These are phyloP conservation scores for Fusarium coffeatum DNA, from an alignment of 2,329 filamentous ascomycete species.

Conservation along the genomic window DNA sequence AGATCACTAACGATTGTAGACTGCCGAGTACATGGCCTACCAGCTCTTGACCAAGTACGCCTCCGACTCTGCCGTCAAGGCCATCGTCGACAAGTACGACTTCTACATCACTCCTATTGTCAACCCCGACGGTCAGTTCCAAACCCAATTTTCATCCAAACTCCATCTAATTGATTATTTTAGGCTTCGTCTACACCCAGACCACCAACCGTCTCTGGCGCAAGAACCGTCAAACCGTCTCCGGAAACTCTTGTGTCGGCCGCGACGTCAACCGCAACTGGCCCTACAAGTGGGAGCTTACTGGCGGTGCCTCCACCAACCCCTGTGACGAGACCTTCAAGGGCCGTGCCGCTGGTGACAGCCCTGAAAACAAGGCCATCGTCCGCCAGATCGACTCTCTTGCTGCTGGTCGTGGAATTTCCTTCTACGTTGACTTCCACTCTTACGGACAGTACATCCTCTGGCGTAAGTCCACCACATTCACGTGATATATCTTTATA, in stretches of 20 bases:
- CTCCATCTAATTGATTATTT: not conserved
- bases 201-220: constrained; percentile 69
- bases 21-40: constrained; percentile 32
- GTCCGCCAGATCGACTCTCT: constrained; percentile 46
- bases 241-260: constrained; percentile 59
- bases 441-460: constrained; percentile 71
- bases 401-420: constrained; percentile 57
- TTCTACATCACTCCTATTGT: constrained; percentile 73
- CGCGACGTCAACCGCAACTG: constrained; percentile 71
- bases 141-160: rapidly evolving
- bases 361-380: constrained; percentile 64
- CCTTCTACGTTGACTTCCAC: constrained; percentile 74
- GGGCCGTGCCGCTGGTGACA: constrained; percentile 57
- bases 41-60: constrained; percentile 35
- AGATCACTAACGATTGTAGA: not conserved
- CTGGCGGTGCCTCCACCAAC: constrained; percentile 62
- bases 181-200: constrained; percentile 61
- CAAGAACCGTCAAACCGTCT: constrained; percentile 64
- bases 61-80: constrained; percentile 31
- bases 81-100: constrained; percentile 70
- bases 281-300: constrained; percentile 64
- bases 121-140: constrained; percentile 66
- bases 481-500: constrained; percentile 51
- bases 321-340: constrained; percentile 64
- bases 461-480: constrained; percentile 67